Percentiles rank a stretch among this genome's conserved stretches.
phyloP scores from a whole-genome alignment of 495 filamentous ascomycete genomes.

The Aspergillus diversus region DNA sequence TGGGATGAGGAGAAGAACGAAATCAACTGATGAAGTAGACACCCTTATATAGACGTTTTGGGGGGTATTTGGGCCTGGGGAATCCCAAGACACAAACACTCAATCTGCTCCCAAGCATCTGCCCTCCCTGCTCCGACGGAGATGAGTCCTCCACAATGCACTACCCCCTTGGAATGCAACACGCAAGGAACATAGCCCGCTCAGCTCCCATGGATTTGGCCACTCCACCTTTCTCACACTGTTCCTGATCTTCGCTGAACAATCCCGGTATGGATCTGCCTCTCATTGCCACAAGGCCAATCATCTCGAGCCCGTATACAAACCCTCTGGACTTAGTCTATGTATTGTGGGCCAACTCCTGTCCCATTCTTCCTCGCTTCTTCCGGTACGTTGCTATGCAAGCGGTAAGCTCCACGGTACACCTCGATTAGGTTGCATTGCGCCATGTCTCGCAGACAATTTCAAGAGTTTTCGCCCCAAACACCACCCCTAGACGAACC shows the following conservation, averaged over 20 bases:
- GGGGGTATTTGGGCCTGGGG: constrained; percentile 19
- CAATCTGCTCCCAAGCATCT: constrained; percentile 8
- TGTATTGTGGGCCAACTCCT: constrained; percentile 6
- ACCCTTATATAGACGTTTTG: constrained; percentile 44
- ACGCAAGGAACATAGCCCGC: constrained; percentile 29
- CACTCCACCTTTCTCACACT: constrained; percentile 4
- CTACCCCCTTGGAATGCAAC: constrained; percentile 37
- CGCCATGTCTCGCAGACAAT: constrained; percentile 1
- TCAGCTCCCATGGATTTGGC: constrained; percentile 7
- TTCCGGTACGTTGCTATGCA: constrained; percentile 19
- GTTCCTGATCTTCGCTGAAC: constrained; percentile 1
- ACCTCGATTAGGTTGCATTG: constrained; percentile 18
- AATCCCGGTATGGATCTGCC: constrained; percentile 40
- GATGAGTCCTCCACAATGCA: constrained; percentile 18
- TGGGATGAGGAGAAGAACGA: constrained; percentile 38
- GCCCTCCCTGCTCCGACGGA: neutral
- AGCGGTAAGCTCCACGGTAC: neutral
- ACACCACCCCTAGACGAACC: neutral
- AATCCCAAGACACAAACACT: constrained; percentile 16
- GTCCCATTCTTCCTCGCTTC: constrained; percentile 26
- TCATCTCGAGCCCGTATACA: neutral
- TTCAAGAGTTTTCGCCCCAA: neutral
- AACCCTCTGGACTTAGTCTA: neutral
- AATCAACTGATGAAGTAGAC: constrained; percentile 21
- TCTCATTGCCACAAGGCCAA: neutral